Base-by-base conservation (phyloP, 768 basidiomycete genomes). In the Hydnomerulius pinastri region DNA sequence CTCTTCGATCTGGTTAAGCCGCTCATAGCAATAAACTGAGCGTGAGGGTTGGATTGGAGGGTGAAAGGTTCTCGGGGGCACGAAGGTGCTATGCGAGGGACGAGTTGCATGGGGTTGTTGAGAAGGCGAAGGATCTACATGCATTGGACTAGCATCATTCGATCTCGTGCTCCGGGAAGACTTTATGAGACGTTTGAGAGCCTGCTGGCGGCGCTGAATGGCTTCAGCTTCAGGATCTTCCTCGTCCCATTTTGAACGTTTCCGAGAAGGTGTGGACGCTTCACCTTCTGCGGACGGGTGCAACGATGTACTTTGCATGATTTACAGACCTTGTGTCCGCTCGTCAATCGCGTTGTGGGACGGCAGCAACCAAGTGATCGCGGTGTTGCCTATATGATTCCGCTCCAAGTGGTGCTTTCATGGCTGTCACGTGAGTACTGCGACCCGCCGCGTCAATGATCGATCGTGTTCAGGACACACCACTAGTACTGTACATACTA, bases 1-100 rank as follows among this genome's bases (percentile, higher is more conserved):
- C 71, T 99, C 97, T 70, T 98, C 97, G 60, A 99, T 99, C 60
- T 97, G 92, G 68, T 99, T 99, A 47, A 99, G 76, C 35, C 90
- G 77, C 59, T 98, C 95, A 66, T 98, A 98, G 59, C 80, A 84
- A 70, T 93, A 96, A 1, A 98, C 96, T 4, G 93, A 95, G 20
- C 96, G 87, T 21, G 96, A 95, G 1, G 95, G 84, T 33, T 79
- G 71, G 20, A 98, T 82, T 2, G 84, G 75, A 25, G 94, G 94
- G 67, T 98, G 90, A 1, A 73, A 70, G 4, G 80, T 85, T 46
- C 93, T 78, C 33, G 80, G 81, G 3, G 93, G 95, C 0, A 86
- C 90, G 66, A 83, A 89, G 28, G 76, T 57, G 57, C 90, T 92
- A 54, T 87, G 79, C 6, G 60, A n/a, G 6, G 61, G 57, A 17